A percentile compares a stretch with the other conserved stretches of the same genome.
phyloP scores from a whole-genome alignment of 306 rosid genomes.

The Vigna reflexopilosa region DNA sequence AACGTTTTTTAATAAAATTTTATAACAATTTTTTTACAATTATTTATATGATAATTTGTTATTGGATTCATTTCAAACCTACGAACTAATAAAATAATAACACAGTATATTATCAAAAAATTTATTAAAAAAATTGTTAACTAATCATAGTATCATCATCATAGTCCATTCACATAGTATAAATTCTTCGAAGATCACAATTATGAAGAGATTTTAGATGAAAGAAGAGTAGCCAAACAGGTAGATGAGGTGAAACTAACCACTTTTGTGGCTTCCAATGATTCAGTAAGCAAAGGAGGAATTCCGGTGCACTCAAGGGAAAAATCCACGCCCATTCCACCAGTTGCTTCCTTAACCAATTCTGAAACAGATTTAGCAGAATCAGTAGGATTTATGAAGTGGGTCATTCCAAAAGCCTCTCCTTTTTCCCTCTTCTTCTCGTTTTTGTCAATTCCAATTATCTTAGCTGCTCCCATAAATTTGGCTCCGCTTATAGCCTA shows the following conservation, averaged over 20 bases:
- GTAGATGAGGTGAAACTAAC: slow-evolving; percentile 38
- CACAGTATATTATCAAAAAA: too few relatives aligned
- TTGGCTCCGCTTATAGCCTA: slow-evolving; percentile 59
- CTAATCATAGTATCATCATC: too few relatives aligned
- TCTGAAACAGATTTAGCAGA: slow-evolving; percentile 50
- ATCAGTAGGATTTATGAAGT: slow-evolving; percentile 50
- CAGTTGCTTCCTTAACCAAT: slow-evolving; percentile 50
- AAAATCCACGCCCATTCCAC: slow-evolving; percentile 70
- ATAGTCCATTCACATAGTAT: too few relatives aligned
- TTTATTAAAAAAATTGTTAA: too few relatives aligned
- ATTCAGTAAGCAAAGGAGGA: slow-evolving; percentile 43
- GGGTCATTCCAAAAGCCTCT: slow-evolving; percentile 48
- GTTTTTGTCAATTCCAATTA: slow-evolving; percentile 66
- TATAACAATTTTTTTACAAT: too few relatives aligned
- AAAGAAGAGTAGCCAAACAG: too few relatives aligned
- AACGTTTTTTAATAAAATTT: too few relatives aligned
- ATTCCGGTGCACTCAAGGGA: slow-evolving; percentile 64
- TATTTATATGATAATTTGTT: too few relatives aligned
- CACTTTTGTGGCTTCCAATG: slow-evolving; percentile 57
- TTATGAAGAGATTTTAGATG: too few relatives aligned
- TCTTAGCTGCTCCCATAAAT: slow-evolving; percentile 54
- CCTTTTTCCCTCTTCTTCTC: slow-evolving; percentile 53
- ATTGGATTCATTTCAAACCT: too few relatives aligned
- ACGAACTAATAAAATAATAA: too few relatives aligned
- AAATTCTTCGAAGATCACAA: too few relatives aligned